Evolutionary conservation across 2,329 filamentous ascomycete species (phyloP), one percentile per base, ranked within the genome.

Genomic region (Daldinia sp.): DNA sequence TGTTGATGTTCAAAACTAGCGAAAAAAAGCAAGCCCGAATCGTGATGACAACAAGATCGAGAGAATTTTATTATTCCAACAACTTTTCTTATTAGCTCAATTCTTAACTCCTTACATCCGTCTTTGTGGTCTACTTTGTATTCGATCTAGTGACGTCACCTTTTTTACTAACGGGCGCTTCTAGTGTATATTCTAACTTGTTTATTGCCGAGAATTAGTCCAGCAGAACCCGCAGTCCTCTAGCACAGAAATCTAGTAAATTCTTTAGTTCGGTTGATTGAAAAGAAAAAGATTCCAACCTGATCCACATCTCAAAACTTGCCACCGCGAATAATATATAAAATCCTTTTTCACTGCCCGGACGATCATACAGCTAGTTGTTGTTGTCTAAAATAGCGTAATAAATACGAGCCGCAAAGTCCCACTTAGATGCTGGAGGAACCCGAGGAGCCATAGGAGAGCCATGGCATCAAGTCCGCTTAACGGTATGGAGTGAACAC

Each of bases 341-440:
- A 52, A 4, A 48, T 58, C 49, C 30, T 25, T 23, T 25, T 35
- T 23, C n/a, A n/a, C n/a, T n/a, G n/a, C n/a, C n/a, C n/a, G n/a
- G 49, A 39, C 43, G 25, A 48, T 17, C 23, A 32, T 9, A 9
- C 13, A 19, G 10, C 17, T 57, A 58, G 27, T 48, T 50, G 23
- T 17, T 48, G 29, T 47, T 34, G n/a, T 41, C 47, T 57, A 60
- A 58, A 53, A 56, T 66, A 63, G 63, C 45, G 56, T 39, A 57
- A 21, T 57, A 55, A 64, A 48, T 67, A 67, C 64, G 61, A 67
- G 61, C 61, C 58, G 47, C 61, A 61, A 6, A 25, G 53, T 59
- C 49, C 64, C 58, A 59, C 41, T 41, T 15, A 25, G 15, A 21
- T 41, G 35, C 15, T 27, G 23, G 41, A 53, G 23, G 25, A 30